Evolutionary conservation across 352 stramenopile genomes (phyloP).

Genomic region (Pythium chondricola): DNA sequence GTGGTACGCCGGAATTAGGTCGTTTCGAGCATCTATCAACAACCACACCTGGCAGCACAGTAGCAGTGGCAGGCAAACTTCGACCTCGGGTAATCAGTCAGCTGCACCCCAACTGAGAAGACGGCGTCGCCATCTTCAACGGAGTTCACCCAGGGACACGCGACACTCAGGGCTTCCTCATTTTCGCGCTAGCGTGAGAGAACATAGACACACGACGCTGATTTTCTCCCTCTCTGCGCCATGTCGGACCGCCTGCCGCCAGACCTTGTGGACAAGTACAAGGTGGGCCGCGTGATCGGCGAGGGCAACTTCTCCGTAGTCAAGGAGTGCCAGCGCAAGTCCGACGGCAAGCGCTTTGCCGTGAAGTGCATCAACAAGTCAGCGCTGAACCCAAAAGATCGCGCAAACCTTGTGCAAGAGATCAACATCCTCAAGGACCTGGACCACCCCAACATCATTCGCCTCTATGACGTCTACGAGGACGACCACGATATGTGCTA

Average conservation of each 20-base stretch:
- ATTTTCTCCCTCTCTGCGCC: too few relatives aligned
- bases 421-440: slow-evolving; percentile 82
- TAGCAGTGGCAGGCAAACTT: too few relatives aligned
- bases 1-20: too few relatives aligned
- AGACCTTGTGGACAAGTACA: slow-evolving; percentile 72
- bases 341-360: slow-evolving; percentile 48
- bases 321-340: slow-evolving; percentile 56
- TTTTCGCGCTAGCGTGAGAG: too few relatives aligned
- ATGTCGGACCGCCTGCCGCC: slow-evolving; percentile 54
- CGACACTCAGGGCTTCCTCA: too few relatives aligned
- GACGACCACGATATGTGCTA: slow-evolving; percentile 69
- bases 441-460: slow-evolving; percentile 87
- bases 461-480: slow-evolving; percentile 80
- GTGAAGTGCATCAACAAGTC: slow-evolving; percentile 85
- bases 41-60: too few relatives aligned
- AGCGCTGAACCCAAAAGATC: slow-evolving; percentile 72
- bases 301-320: slow-evolving; percentile 86
- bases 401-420: slow-evolving; percentile 72
- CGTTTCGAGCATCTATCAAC: too few relatives aligned
- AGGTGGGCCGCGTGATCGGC: slow-evolving; percentile 66
- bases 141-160: too few relatives aligned
- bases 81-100: too few relatives aligned
- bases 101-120: too few relatives aligned
- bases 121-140: too few relatives aligned
- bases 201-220: too few relatives aligned